These are phyloP conservation scores for Geotrichum fermentans DNA, from an alignment of 1,139 yeast genomes.

Conservation along the genomic window DNA sequence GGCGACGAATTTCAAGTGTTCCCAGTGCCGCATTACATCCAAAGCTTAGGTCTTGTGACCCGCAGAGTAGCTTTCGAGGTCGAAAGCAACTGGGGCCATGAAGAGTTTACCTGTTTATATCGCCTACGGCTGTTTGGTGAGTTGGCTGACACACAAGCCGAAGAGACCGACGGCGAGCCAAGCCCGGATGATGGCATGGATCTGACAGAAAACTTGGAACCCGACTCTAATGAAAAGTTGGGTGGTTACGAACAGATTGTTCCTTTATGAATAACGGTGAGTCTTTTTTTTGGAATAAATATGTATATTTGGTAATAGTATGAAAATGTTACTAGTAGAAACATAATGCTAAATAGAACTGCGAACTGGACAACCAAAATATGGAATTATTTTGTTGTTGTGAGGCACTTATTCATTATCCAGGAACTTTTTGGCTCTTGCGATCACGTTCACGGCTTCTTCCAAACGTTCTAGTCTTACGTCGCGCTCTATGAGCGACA, in stretches of 20 bases:
- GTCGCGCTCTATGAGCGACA: too few relatives aligned
- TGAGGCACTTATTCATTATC: too few relatives aligned
- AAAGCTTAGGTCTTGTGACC: conserved; percentile 22
- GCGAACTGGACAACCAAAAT: too few relatives aligned
- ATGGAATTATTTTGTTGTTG: too few relatives aligned
- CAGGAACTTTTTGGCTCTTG: too few relatives aligned
- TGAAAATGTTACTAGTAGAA: neutral
- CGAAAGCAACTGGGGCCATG: conserved; percentile 37
- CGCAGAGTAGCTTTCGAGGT: conserved; percentile 28
- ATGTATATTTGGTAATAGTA: neutral
- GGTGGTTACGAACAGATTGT: neutral
- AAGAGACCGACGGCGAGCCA: neutral
- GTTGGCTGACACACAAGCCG: neutral
- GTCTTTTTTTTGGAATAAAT: too few relatives aligned
- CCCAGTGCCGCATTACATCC: conserved; percentile 28
- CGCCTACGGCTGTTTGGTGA: conserved; percentile 35
- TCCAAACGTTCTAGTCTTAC: too few relatives aligned
- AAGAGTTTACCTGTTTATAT: conserved; percentile 36
- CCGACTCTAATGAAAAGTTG: neutral
- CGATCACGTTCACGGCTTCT: too few relatives aligned
- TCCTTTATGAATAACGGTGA: neutral
- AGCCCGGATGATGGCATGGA: neutral
- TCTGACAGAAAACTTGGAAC: neutral
- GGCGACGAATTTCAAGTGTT: conserved; percentile 33
- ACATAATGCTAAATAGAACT: too few relatives aligned